Evolutionary conservation across 352 stramenopile species (phyloP).

Genomic region (Chrysophaeum taylorii): DNA sequence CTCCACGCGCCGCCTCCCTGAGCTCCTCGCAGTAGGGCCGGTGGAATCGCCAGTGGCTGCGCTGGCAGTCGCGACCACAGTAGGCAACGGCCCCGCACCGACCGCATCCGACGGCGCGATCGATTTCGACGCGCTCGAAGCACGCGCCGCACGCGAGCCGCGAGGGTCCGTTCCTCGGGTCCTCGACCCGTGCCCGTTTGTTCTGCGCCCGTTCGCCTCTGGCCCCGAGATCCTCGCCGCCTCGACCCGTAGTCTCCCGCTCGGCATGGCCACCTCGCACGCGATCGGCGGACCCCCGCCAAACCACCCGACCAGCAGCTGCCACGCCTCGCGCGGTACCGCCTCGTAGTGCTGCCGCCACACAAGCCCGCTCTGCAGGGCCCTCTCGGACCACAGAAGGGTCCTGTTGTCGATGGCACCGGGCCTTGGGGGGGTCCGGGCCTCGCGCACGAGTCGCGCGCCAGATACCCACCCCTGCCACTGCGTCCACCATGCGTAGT

Average conservation of each 20-base stretch:
- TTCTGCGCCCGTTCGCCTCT: no score
- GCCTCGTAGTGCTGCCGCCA: conserved; percentile 44
- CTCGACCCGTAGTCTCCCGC: no score
- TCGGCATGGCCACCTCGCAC: no score
- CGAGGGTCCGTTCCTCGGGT: no score
- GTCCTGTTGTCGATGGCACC: no score
- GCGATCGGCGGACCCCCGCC: conserved; percentile 15
- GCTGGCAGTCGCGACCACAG: conserved; percentile 54
- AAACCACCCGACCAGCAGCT: conserved; percentile 52
- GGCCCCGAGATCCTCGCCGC: no score
- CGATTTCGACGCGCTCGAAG: neutral
- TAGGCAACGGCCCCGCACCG: conserved; percentile 63
- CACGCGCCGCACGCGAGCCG: neutral
- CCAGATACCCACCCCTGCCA: no score
- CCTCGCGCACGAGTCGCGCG: no score
- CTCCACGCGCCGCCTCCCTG: neutral
- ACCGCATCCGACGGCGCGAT: conserved; percentile 36
- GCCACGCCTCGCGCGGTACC: conserved; percentile 59
- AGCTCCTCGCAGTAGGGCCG: neutral
- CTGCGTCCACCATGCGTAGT: no score
- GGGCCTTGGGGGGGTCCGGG: no score
- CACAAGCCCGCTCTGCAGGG: neutral
- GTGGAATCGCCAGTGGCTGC: neutral
- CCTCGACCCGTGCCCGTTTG: no score
- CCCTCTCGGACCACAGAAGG: no score